Evolutionary conservation across 371 early-diverging fungal genomes (phyloP), one percentile per base, ranked within the genome.

Genomic region (Nematocida displodere): DNA sequence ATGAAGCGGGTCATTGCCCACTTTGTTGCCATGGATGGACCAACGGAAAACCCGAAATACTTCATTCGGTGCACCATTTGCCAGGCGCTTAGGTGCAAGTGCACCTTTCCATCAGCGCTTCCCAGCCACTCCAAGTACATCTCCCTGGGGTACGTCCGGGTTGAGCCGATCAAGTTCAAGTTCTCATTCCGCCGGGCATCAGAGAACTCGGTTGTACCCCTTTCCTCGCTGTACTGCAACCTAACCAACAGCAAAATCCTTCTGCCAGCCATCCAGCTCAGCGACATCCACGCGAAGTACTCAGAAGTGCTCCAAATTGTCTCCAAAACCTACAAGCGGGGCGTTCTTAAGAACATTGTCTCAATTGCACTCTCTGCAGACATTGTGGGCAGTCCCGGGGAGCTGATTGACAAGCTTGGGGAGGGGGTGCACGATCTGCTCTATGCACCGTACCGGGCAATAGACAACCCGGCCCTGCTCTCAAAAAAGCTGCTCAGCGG

Each of bases 381-480:
- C 34, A 37, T 71, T 2, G 62, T 71, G 17, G 75, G 68, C 31
- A 61, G 62, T 34, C 75, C 75, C 1, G 75, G 75, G 1, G 75
- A 71, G 39, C 49, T 71, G 29, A 34, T 71, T 29, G 75, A 71
- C 34, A 71, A 58, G 22, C 63, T 71, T 0, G 75, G 75, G 8
- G 61, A 59, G 29, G 75, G 75, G 15, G 75, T 71, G 13, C 75
- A 71, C 29, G 75, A 71, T 44, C 59, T 71, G n/a, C 58, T 71
- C 28, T 71, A 59, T 39, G 46, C 75, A 2, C 75, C 75, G 4
- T 71, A 71, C 44, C 33, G 75, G 31, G 75, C 59, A 4, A 46
- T 71, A 0, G 75, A 71, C 56, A 71, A 71, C 56, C 75, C 75
- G 15, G 53, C 49, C 1, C 62, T 71, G 8, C 62, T 71, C 28